Evolutionary conservation across 2,329 filamentous ascomycete species (phyloP).

Genomic region (Daldinia sp.): DNA sequence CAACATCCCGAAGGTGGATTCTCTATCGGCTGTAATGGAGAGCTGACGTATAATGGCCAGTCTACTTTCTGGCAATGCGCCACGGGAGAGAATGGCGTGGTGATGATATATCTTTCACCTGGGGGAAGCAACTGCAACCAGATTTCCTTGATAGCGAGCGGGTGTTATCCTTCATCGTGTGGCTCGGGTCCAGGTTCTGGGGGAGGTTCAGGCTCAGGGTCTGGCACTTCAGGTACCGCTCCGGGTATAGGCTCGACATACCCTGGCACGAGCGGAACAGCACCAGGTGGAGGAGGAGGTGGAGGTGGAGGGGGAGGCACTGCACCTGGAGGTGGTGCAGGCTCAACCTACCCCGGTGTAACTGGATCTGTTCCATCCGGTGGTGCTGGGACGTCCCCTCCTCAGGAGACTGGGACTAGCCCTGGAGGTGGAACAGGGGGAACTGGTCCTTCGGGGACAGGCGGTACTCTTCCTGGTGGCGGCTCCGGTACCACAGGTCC

Average conservation of each 20-base stretch:
- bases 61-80: slow-evolving; percentile 71
- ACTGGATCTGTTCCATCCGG: neutral
- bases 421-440: neutral
- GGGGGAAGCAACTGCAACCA: slow-evolving; percentile 61
- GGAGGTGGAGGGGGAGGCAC: neutral
- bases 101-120: slow-evolving; percentile 64
- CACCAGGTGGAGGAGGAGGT: slow-evolving; percentile 2
- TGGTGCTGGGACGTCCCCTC: neutral
- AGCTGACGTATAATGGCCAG: slow-evolving; percentile 63
- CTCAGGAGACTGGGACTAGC: neutral
- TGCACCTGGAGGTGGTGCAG: slow-evolving; percentile 10
- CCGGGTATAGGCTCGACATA: slow-evolving; percentile 12
- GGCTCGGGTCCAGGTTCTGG: slow-evolving; percentile 19
- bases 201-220: neutral
- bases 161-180: slow-evolving; percentile 48
- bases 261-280: slow-evolving; percentile 16
- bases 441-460: slow-evolving; percentile 1
- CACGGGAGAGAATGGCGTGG: slow-evolving; percentile 62
- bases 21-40: slow-evolving; percentile 63
- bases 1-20: slow-evolving; percentile 65
- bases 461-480: neutral
- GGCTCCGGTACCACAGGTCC: neutral
- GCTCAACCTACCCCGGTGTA: slow-evolving; percentile 6
- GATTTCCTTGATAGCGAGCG: slow-evolving; percentile 59
- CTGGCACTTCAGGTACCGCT: slow-evolving; percentile 20